These are phyloP conservation scores for Ceriops tagal DNA, from an alignment of 345 rosid species.

Conservation along the genomic window DNA sequence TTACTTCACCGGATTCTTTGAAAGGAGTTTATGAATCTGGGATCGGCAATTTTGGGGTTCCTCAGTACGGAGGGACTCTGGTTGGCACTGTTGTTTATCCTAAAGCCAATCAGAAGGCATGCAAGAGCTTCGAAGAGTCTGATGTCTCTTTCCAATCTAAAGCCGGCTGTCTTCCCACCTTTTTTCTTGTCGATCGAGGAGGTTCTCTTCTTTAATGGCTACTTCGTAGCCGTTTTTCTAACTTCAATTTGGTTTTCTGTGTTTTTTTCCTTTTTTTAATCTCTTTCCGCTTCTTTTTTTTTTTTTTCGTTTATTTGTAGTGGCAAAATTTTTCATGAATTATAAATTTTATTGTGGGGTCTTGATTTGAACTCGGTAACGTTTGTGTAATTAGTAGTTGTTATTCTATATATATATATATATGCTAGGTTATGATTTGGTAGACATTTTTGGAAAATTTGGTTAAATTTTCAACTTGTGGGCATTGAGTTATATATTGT, in stretches of 20 bases:
- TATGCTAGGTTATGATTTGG: too few species aligned
- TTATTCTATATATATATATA: too few species aligned
- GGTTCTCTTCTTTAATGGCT: conserved; percentile 29
- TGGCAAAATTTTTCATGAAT: too few species aligned
- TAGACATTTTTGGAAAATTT: too few species aligned
- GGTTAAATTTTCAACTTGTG: too few species aligned
- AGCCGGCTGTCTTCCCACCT: conserved; percentile 48
- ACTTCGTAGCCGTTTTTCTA: neutral
- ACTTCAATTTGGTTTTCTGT: neutral
- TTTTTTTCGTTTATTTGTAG: too few species aligned
- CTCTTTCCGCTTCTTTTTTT: too few species aligned
- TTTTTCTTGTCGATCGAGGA: conserved; percentile 70
- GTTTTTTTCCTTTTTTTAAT: neutral
- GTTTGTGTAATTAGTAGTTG: too few species aligned
- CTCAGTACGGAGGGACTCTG: conserved; percentile 65
- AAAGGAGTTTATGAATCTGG: conserved; percentile 58
- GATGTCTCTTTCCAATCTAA: conserved; percentile 42
- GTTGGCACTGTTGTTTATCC: conserved; percentile 54
- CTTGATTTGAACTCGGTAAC: too few species aligned
- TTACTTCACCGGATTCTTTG: conserved; percentile 50
- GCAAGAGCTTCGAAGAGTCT: conserved; percentile 40
- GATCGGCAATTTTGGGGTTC: conserved; percentile 72
- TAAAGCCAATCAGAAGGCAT: conserved; percentile 45
- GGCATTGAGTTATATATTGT: too few species aligned
- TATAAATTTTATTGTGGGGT: too few species aligned